phyloP scores from a whole-genome alignment of 2,329 filamentous ascomycete species.

The Xylogone sp. region DNA sequence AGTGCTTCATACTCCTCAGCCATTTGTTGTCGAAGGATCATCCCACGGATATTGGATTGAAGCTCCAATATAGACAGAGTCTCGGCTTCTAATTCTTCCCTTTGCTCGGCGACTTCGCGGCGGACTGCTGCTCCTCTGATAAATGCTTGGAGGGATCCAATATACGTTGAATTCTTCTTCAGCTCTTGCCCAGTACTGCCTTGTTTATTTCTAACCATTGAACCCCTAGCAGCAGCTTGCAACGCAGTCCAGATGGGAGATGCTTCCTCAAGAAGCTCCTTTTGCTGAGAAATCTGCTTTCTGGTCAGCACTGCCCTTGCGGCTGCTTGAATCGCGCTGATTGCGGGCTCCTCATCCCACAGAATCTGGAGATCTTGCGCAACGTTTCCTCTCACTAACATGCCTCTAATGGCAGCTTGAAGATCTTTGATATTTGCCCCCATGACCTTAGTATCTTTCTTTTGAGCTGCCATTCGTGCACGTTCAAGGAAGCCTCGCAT shows the following conservation, averaged over 20 bases:
- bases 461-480: slow-evolving; percentile 51
- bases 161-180: slow-evolving; percentile 39
- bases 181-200: slow-evolving; percentile 46
- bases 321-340: slow-evolving; percentile 61
- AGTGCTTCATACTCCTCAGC: slow-evolving; percentile 50
- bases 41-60: slow-evolving; percentile 58
- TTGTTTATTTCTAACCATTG: slow-evolving; percentile 41
- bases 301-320: slow-evolving; percentile 60
- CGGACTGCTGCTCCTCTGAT: slow-evolving; percentile 51
- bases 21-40: slow-evolving; percentile 51
- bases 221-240: slow-evolving; percentile 37
- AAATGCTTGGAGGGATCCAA: slow-evolving; percentile 29
- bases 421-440: slow-evolving; percentile 52
- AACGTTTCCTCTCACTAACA: slow-evolving; percentile 54
- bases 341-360: slow-evolving; percentile 44
- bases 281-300: slow-evolving; percentile 47
- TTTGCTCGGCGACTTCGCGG: slow-evolving; percentile 42
- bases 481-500: slow-evolving; percentile 66
- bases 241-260: slow-evolving; percentile 47
- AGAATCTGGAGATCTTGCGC: slow-evolving; percentile 50
- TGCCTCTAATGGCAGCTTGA: slow-evolving; percentile 66
- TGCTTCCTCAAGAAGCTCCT: slow-evolving; percentile 47
- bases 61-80: slow-evolving; percentile 45
- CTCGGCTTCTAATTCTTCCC: slow-evolving; percentile 43
- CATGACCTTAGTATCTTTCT: slow-evolving; percentile 49